A percentile compares a stretch with the other conserved stretches of the same genome.
phyloP scores from a whole-genome alignment of 495 filamentous ascomycete genomes.

The Jackrogersella minutella region DNA sequence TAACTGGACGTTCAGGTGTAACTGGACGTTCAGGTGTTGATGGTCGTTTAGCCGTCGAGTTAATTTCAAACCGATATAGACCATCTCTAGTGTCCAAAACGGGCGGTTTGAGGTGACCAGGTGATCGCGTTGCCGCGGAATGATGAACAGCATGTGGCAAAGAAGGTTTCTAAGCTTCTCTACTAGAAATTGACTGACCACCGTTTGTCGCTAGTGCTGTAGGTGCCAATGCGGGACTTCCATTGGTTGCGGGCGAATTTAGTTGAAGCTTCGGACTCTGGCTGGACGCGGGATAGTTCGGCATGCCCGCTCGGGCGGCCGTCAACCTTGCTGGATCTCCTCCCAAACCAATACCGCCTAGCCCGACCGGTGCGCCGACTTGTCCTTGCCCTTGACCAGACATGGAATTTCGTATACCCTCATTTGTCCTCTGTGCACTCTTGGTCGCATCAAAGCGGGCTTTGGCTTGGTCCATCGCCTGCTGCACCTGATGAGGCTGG shows the following conservation, averaged over 20 bases:
- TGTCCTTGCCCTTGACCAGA: conserved; percentile 39
- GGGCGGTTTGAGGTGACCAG: background rate
- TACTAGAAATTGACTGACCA: conserved; percentile 16
- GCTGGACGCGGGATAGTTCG: conserved; percentile 26
- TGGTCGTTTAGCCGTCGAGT: background rate
- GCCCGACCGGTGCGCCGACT: conserved; percentile 42
- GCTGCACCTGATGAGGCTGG: conserved; percentile 40
- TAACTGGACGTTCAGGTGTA: too few relatives aligned
- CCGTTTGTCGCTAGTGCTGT: conserved; percentile 30
- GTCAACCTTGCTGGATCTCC: conserved; percentile 37
- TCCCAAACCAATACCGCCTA: conserved; percentile 44
- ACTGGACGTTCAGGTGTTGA: too few relatives aligned
- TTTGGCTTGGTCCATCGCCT: conserved; percentile 54
- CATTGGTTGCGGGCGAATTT: conserved; percentile 31
- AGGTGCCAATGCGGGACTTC: conserved; percentile 20
- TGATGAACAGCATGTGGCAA: background rate
- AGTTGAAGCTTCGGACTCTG: conserved; percentile 35
- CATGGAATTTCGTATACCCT: conserved; percentile 38
- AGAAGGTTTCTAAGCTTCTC: conserved; percentile 38
- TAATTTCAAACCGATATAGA: background rate
- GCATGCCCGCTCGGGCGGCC: conserved; percentile 35
- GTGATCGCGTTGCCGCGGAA: background rate
- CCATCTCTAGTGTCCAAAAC: background rate
- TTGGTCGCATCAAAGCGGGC: conserved; percentile 54
- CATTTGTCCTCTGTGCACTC: conserved; percentile 41